Percentiles rank a stretch among this genome's conserved stretches.
Conservation (phyloP, 495 filamentous ascomycete genomes). For the Talaromyces wortmannii region DNA sequence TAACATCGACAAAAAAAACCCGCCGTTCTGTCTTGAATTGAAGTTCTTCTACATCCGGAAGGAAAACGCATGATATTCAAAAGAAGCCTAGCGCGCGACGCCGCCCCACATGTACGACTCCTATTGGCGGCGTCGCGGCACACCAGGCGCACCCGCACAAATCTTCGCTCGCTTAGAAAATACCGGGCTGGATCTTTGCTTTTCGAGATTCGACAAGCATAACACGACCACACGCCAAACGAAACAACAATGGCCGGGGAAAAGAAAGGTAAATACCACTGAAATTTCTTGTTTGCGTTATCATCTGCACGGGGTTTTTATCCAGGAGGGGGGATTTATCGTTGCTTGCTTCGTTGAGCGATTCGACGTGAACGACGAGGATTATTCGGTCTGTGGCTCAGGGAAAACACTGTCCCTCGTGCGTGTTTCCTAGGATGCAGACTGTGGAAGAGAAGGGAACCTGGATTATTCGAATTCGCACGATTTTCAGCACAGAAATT, state of each 20-base stretch:
- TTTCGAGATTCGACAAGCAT: slow-evolving; percentile 7
- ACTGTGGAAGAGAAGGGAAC: background rate
- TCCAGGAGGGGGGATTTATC: background rate
- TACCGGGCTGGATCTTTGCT: background rate
- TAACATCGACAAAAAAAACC: no score
- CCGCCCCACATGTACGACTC: background rate
- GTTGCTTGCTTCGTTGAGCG: background rate
- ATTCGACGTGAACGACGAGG: no score
- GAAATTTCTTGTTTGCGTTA: background rate
- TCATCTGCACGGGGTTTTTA: background rate
- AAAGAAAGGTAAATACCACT: slow-evolving; percentile 4
- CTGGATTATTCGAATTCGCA: background rate
- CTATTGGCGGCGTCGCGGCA: background rate
- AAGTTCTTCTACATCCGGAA: background rate
- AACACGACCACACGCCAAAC: slow-evolving; percentile 43
- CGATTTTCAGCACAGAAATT: background rate
- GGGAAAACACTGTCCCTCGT: no score
- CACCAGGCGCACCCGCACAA: slow-evolving; percentile 1
- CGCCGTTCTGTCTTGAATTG: background rate
- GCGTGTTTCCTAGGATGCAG: no score
- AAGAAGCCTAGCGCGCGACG: background rate
- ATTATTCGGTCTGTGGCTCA: no score
- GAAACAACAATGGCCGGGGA: slow-evolving; percentile 53
- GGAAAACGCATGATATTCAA: background rate
- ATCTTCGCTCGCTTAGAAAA: slow-evolving; percentile 7